phyloP scores from a whole-genome alignment of 2,329 filamentous ascomycete genomes.

The Verticillium zaregamsianum region DNA sequence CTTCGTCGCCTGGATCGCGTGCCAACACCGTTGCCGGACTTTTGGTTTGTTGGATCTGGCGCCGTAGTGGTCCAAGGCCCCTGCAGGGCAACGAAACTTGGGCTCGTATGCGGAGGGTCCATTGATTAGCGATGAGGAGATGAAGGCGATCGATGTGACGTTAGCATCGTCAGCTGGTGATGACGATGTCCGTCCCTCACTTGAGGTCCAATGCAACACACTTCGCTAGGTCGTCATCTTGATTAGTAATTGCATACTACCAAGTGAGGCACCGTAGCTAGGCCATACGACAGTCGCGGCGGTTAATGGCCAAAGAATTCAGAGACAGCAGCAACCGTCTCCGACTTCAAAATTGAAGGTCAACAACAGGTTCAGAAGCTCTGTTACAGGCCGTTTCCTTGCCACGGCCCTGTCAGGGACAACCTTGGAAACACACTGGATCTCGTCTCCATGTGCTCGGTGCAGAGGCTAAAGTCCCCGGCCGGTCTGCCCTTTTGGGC shows the following conservation, averaged over 20 bases:
- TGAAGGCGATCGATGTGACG: background rate
- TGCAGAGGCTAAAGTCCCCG: background rate
- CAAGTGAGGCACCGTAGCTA: too few species aligned
- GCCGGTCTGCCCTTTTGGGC: background rate
- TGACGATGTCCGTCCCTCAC: background rate
- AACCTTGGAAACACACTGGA: background rate
- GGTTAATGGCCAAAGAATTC: too few species aligned
- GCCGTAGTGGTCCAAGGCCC: background rate
- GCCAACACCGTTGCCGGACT: background rate
- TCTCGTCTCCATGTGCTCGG: background rate
- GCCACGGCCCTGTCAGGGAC: background rate
- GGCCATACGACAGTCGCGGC: too few species aligned
- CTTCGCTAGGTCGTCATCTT: background rate
- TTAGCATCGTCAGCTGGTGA: background rate
- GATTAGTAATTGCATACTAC: background rate
- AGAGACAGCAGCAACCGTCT: too few species aligned
- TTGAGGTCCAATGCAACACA: background rate
- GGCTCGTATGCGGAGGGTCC: background rate
- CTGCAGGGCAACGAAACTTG: background rate
- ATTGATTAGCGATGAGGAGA: background rate
- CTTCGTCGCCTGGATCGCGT: conserved; percentile 9
- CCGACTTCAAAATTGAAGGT: background rate
- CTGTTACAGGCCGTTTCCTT: background rate
- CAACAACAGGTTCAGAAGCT: background rate
- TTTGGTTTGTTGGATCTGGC: background rate